These are phyloP conservation scores for Vanrija humicola DNA, from an alignment of 1,284 basidiomycete genomes.

Conservation along the genomic window DNA sequence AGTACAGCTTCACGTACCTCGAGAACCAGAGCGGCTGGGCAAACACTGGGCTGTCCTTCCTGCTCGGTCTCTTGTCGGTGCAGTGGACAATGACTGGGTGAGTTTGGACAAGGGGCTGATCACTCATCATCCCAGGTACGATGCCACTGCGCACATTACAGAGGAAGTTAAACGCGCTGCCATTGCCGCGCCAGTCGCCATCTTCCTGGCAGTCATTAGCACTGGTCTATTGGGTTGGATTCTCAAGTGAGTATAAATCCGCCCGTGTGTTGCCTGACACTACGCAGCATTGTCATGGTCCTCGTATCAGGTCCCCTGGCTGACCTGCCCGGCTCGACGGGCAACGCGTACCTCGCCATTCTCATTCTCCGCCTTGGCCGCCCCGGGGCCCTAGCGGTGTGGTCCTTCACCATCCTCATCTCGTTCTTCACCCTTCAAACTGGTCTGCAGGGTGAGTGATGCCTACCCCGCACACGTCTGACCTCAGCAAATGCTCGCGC, in stretches of 20 bases:
- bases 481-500: conserved; percentile 71
- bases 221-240: conserved; percentile 80
- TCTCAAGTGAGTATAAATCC: conserved; percentile 53
- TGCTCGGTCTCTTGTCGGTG: conserved; percentile 82
- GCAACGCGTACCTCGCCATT: conserved; percentile 70
- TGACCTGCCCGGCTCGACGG: conserved; percentile 58
- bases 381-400: conserved; percentile 65
- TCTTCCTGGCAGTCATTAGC: conserved; percentile 80
- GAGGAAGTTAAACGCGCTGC: conserved; percentile 87
- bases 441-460: conserved; percentile 57
- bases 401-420: conserved; percentile 59
- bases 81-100: conserved; percentile 71
- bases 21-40: conserved; percentile 65
- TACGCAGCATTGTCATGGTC: conserved; percentile 54
- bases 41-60: conserved; percentile 74
- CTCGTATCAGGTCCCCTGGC: conserved; percentile 67
- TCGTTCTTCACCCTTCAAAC: conserved; percentile 78
- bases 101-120: not conserved
- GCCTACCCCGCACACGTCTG: not conserved
- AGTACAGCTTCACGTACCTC: conserved; percentile 64
- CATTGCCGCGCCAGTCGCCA: conserved; percentile 77
- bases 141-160: conserved; percentile 72
- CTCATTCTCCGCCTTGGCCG: conserved; percentile 70
- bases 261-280: not conserved
- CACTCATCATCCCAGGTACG: conserved; percentile 57